phyloP scores from a whole-genome alignment of 768 basidiomycete genomes.

The Sarcodon aspratus region DNA sequence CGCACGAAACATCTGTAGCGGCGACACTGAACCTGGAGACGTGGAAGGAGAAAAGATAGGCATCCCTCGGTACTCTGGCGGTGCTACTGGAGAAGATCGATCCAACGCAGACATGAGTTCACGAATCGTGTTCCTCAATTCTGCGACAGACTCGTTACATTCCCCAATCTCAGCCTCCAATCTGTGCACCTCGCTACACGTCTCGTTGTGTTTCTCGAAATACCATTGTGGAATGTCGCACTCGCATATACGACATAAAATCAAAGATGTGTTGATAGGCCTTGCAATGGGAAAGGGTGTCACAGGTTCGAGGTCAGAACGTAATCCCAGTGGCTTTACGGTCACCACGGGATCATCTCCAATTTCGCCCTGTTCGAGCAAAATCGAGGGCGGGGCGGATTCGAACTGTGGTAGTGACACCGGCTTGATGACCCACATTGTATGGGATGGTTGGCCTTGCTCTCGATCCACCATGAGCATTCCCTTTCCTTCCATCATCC shows the following conservation, averaged over 20 bases:
- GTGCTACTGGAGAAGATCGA: constrained; percentile 50
- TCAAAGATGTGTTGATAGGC: constrained; percentile 70
- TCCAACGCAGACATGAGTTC: constrained; percentile 68
- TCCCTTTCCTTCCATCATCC: constrained; percentile 84
- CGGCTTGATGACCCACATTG: constrained; percentile 96
- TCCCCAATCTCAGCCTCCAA: constrained; percentile 91
- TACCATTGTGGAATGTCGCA: constrained; percentile 96
- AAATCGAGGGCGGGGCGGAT: constrained; percentile 49
- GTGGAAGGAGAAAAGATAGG: constrained; percentile 69
- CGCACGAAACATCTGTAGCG: constrained; percentile 64
- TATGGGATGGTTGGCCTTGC: constrained; percentile 80
- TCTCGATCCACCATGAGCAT: constrained; percentile 97
- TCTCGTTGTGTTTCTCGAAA: constrained; percentile 99
- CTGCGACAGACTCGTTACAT: constrained; percentile 86
- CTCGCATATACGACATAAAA: constrained; percentile 97
- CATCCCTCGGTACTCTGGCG: constrained; percentile 81
- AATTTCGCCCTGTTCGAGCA: constrained; percentile 36
- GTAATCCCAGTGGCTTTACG: constrained; percentile 14
- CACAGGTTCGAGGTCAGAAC: constrained; percentile 22
- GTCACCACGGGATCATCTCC: constrained; percentile 23
- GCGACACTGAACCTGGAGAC: constrained; percentile 61
- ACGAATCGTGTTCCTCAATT: constrained; percentile 78
- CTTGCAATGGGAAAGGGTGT: constrained; percentile 69
- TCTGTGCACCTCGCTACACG: constrained; percentile 91
- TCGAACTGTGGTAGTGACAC: constrained; percentile 61